phyloP scores from a whole-genome alignment of 441 rosid genomes.

The Viola pubescens region DNA sequence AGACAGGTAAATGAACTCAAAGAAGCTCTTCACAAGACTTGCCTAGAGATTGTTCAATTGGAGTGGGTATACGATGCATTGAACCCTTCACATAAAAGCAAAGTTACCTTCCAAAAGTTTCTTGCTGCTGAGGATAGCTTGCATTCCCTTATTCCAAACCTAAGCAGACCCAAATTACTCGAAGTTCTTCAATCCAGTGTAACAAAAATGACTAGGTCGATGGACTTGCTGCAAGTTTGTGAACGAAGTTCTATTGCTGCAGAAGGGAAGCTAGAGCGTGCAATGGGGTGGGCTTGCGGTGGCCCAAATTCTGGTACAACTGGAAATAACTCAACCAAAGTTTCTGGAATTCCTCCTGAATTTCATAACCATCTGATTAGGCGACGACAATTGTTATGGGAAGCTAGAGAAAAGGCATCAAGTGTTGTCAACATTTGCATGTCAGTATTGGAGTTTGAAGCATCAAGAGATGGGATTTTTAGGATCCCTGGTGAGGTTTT shows the following conservation, averaged over 20 bases:
- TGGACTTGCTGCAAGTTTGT: constrained; percentile 75
- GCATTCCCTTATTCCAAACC: constrained; percentile 48
- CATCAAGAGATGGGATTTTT: constrained; percentile 83
- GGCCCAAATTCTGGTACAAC: constrained; percentile 55
- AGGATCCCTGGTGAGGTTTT: constrained; percentile 50
- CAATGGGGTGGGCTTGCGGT: constrained; percentile 99
- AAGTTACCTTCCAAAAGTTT: constrained; percentile 52
- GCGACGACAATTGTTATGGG: constrained; percentile 66
- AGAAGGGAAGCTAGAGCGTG: constrained; percentile 95
- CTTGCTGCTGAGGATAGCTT: constrained; percentile 51
- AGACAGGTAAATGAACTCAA: constrained; percentile 66
- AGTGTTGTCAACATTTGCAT: constrained; percentile 64
- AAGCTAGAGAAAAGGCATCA: constrained; percentile 84
- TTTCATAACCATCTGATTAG: constrained; percentile 81
- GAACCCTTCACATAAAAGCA: constrained; percentile 56
- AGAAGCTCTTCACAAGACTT: constrained; percentile 65
- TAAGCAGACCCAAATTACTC: constrained; percentile 64
- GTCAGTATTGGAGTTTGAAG: constrained; percentile 86
- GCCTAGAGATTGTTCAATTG: constrained; percentile 80
- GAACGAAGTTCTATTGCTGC: constrained; percentile 68
- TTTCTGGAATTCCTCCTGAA: constrained; percentile 79
- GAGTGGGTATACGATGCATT: constrained; percentile 87
- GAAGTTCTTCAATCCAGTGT: constrained; percentile 61
- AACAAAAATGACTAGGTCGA: constrained; percentile 56
- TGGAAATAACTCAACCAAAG: constrained; percentile 55